These are phyloP conservation scores for Dryadomyces sulphureus DNA, from an alignment of 2,329 filamentous ascomycete species.

Conservation along the genomic window DNA sequence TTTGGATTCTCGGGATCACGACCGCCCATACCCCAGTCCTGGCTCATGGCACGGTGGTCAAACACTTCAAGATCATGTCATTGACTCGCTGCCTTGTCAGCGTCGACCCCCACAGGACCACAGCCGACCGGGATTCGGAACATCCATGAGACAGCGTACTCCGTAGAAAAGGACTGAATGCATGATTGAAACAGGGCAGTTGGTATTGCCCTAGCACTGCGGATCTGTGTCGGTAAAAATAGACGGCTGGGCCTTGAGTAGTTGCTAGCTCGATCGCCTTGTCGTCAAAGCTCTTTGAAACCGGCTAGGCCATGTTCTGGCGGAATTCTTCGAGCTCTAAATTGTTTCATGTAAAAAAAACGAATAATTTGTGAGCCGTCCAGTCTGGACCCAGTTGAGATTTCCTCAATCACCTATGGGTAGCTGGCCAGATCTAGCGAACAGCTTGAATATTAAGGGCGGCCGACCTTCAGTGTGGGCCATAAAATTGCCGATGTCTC, in stretches of 20 bases:
- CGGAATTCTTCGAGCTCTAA: too few species aligned
- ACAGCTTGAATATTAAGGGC: slow-evolving; percentile 27
- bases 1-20: slow-evolving; percentile 5
- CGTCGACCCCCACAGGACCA: slow-evolving; percentile 20
- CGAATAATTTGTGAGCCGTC: slow-evolving; percentile 71
- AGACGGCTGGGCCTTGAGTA: slow-evolving; percentile 17
- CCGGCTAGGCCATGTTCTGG: too few species aligned
- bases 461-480: slow-evolving; percentile 49
- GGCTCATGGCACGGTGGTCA: slow-evolving; percentile 10
- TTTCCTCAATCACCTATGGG: slow-evolving; percentile 71
- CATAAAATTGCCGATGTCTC: slow-evolving; percentile 87
- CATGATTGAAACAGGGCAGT: slow-evolving; percentile 6
- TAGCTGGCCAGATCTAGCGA: slow-evolving; percentile 82
- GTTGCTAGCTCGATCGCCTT: slow-evolving; percentile 18
- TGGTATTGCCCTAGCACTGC: slow-evolving; percentile 13
- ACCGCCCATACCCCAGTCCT: slow-evolving; percentile 10
- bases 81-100: slow-evolving; percentile 18
- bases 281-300: too few species aligned
- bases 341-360: slow-evolving; percentile 68
- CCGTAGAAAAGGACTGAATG: slow-evolving; percentile 20
- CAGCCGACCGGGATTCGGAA: slow-evolving; percentile 16
- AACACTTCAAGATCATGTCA: slow-evolving; percentile 18
- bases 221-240: slow-evolving; percentile 19
- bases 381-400: slow-evolving; percentile 62
- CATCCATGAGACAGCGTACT: slow-evolving; percentile 19